Conservation (phyloP, 345 rosid species). For the Salix brachista region DNA sequence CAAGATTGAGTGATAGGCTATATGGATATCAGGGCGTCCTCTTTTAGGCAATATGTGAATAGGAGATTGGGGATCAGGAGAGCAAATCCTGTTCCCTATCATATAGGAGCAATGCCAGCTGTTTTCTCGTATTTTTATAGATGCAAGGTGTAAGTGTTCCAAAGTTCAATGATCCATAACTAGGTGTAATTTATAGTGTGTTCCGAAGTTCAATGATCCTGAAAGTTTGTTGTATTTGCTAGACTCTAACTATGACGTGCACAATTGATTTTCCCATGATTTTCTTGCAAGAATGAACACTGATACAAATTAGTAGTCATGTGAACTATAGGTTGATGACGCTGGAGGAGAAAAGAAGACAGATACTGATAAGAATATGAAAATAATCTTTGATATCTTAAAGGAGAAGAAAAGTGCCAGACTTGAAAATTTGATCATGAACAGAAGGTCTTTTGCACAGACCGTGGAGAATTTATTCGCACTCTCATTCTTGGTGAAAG, state of each 20-base stretch:
- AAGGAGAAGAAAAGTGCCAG: slow-evolving; percentile 46
- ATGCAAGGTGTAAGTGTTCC: neutral
- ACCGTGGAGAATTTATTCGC: slow-evolving; percentile 89
- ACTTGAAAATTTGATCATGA: slow-evolving; percentile 70
- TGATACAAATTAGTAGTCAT: neutral
- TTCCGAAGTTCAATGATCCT: too few species aligned
- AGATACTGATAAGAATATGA: slow-evolving; percentile 83
- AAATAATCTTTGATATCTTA: slow-evolving; percentile 64
- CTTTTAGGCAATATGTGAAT: too few species aligned
- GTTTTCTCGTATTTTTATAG: neutral
- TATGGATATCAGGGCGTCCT: too few species aligned
- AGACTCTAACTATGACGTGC: too few species aligned
- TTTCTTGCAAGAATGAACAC: too few species aligned
- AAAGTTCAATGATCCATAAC: too few species aligned
- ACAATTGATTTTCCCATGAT: too few species aligned
- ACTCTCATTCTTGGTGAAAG: slow-evolving; percentile 80
- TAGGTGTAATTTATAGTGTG: too few species aligned
- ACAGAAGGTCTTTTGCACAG: slow-evolving; percentile 80
- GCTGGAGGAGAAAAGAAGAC: slow-evolving; percentile 57
- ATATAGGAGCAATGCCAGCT: too few species aligned
- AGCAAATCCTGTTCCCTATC: neutral
- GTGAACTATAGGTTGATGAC: slow-evolving; percentile 51
- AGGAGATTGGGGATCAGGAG: neutral
- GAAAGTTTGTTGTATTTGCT: too few species aligned
- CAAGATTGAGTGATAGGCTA: neutral